Evolutionary conservation across 129 eudicot species (phyloP).

Genomic region (Helichrysum umbraculigerum): DNA sequence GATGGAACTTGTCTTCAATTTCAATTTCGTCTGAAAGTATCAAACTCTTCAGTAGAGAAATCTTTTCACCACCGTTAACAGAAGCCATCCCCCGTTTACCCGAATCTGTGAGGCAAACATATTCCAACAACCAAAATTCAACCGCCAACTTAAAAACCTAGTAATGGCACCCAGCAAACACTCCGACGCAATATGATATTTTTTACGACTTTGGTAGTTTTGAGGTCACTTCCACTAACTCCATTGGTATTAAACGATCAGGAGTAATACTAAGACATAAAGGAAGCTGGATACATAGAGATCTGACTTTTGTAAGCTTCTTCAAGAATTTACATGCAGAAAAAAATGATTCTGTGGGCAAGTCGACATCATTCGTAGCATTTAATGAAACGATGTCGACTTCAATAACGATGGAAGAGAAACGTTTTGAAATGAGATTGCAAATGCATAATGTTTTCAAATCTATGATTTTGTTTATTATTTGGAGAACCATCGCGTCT

Average conservation of each 20-base stretch:
- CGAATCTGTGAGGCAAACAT: not conserved
- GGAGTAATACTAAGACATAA: no score
- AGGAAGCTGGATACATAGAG: not conserved
- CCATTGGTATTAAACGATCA: not conserved
- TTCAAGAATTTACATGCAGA: no score
- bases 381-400: not conserved
- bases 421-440: not conserved
- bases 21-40: not conserved
- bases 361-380: not conserved
- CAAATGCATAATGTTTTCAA: not conserved
- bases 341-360: no score
- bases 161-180: not conserved
- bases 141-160: not conserved
- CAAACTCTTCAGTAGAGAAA: not conserved
- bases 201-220: not conserved
- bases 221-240: not conserved
- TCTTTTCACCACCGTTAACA: not conserved
- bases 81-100: not conserved
- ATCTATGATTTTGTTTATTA: not conserved
- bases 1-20: not conserved
- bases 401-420: not conserved
- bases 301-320: not conserved
- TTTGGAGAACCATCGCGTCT: not conserved
- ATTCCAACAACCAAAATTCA: not conserved
- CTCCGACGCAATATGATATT: not conserved